Evolutionary conservation across 768 basidiomycete species (phyloP).

Genomic region (Amanita brunnescens): DNA sequence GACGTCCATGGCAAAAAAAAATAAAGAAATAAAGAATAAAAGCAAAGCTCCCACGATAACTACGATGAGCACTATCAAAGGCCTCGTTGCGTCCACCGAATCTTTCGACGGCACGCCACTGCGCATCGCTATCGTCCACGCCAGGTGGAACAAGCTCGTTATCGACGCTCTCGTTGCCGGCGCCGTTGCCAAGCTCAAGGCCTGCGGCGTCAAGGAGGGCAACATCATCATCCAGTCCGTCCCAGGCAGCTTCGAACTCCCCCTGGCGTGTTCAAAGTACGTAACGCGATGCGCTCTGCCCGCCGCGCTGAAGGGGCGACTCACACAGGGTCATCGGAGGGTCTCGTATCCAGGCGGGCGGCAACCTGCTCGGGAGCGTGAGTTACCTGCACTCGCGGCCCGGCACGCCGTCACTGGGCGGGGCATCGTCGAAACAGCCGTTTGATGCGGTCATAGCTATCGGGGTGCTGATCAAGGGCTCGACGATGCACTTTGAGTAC

Average conservation of each 20-base stretch:
- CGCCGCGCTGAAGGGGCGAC: neutral
- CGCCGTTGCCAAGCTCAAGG: slow-evolving; percentile 69
- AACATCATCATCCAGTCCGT: slow-evolving; percentile 91
- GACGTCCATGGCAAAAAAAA: slow-evolving; percentile 28
- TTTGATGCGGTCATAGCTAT: slow-evolving; percentile 97
- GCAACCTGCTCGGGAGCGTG: slow-evolving; percentile 44
- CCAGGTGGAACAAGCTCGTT: slow-evolving; percentile 88
- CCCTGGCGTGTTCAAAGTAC: slow-evolving; percentile 79
- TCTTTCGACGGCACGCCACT: slow-evolving; percentile 73
- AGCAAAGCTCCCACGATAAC: slow-evolving; percentile 26
- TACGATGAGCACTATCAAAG: slow-evolving; percentile 68
- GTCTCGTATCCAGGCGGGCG: slow-evolving; percentile 71
- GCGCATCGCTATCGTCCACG: slow-evolving; percentile 89
- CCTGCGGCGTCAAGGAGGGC: slow-evolving; percentile 76
- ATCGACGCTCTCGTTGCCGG: slow-evolving; percentile 83
- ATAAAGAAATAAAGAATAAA: slow-evolving; percentile 9
- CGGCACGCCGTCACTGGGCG: slow-evolving; percentile 38
- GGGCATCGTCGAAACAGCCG: slow-evolving; percentile 39
- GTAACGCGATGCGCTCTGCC: slow-evolving; percentile 16
- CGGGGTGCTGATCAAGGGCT: slow-evolving; percentile 95
- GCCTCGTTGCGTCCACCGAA: slow-evolving; percentile 49
- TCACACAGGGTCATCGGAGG: slow-evolving; percentile 76
- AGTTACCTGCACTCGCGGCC: slow-evolving; percentile 36
- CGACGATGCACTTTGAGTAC: slow-evolving; percentile 99
- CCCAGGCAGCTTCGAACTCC: slow-evolving; percentile 93